Evolutionary conservation across 2,329 filamentous ascomycete species (phyloP).

Genomic region (Calonectria pteridis): DNA sequence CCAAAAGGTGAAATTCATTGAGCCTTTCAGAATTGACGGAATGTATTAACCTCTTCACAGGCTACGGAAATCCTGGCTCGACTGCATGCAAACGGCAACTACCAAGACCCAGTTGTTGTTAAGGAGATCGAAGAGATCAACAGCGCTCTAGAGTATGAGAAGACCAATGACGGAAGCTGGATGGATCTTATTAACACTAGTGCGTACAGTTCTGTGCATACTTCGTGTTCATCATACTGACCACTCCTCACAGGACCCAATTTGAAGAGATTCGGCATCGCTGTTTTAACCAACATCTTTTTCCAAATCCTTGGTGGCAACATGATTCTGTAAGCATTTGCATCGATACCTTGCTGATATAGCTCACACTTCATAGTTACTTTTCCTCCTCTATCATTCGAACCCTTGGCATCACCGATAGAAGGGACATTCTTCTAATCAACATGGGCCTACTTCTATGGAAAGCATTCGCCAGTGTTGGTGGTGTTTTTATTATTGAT

Average conservation of each 20-base stretch:
- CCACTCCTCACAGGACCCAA: slow-evolving; percentile 11
- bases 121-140: slow-evolving; percentile 18
- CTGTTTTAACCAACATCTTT: slow-evolving; percentile 20
- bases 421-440: slow-evolving; percentile 7
- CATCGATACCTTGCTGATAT: not conserved
- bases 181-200: slow-evolving; percentile 19
- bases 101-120: not conserved
- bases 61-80: slow-evolving; percentile 13
- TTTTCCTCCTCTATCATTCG: slow-evolving; percentile 19
- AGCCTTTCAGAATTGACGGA: not conserved
- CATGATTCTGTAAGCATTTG: slow-evolving; percentile 21
- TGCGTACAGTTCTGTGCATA: not conserved
- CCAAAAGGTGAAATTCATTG: not conserved
- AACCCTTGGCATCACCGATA: not conserved
- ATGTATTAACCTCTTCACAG: not conserved
- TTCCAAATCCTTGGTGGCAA: slow-evolving; percentile 23
- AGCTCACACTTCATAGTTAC: slow-evolving; percentile 11
- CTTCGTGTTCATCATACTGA: not conserved
- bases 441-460: slow-evolving; percentile 19
- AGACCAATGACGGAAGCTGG: slow-evolving; percentile 16
- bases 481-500: slow-evolving; percentile 21
- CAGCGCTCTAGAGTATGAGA: slow-evolving; percentile 18
- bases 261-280: slow-evolving; percentile 16
- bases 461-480: slow-evolving; percentile 19
- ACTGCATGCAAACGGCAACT: slow-evolving; percentile 19